Conservation (phyloP, 2,329 filamentous ascomycete genomes). For the Exophiala spinifera region DNA sequence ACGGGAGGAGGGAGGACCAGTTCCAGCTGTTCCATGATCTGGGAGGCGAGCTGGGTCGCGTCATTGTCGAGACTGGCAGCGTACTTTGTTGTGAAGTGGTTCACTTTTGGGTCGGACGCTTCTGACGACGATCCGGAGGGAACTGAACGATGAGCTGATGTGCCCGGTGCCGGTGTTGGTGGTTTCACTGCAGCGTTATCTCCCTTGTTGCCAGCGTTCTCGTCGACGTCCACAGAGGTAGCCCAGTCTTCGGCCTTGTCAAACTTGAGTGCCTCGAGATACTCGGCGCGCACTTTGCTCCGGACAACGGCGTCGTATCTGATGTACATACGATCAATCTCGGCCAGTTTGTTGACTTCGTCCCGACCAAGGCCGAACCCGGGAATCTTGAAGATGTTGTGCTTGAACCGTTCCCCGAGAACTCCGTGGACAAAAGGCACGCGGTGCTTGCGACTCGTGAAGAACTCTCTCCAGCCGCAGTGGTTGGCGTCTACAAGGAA, state of each 20-base stretch:
- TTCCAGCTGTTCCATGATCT: slow-evolving; percentile 1
- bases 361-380: slow-evolving; percentile 12
- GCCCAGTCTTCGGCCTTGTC: not conserved
- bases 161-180: no score
- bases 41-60: not conserved
- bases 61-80: not conserved
- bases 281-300: slow-evolving; percentile 16
- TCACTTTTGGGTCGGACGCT: not conserved
- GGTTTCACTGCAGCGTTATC: no score
- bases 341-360: slow-evolving; percentile 9
- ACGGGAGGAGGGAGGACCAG: slow-evolving; percentile 12
- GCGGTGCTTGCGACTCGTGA: slow-evolving; percentile 21
- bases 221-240: no score
- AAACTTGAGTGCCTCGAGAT: slow-evolving; percentile 4
- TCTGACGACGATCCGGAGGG: not conserved
- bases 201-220: slow-evolving; percentile 1
- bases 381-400: slow-evolving; percentile 26
- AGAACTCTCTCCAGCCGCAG: slow-evolving; percentile 24
- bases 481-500: slow-evolving; percentile 20
- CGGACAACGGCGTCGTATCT: slow-evolving; percentile 26
- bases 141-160: no score
- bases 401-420: slow-evolving; percentile 21
- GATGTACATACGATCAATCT: slow-evolving; percentile 22
- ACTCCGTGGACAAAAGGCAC: slow-evolving; percentile 21
- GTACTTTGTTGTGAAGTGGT: not conserved